Evolutionary conservation across 148 eudicot species (phyloP).

Genomic region (Vaccinium vitisidaea): DNA sequence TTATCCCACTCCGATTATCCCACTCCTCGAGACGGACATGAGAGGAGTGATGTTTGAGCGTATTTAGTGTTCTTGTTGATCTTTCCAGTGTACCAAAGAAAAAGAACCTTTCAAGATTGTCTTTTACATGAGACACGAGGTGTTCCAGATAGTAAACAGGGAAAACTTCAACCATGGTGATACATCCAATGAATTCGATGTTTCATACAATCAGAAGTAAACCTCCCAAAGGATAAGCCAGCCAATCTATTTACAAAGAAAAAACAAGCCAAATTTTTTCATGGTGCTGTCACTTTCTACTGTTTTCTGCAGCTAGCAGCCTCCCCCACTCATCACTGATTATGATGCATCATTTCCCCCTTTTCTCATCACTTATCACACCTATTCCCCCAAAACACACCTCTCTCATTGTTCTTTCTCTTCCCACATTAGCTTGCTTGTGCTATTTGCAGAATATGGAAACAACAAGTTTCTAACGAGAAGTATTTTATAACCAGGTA

Average conservation of each 20-base stretch:
- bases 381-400: neutral
- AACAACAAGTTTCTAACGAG: neutral
- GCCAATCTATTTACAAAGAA: neutral
- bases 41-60: too few relatives aligned
- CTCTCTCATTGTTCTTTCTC: neutral
- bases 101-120: too few relatives aligned
- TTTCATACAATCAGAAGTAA: neutral
- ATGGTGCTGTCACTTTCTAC: constrained; percentile 1
- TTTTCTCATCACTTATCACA: constrained; percentile 8
- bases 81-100: too few relatives aligned
- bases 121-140: too few relatives aligned
- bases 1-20: too few relatives aligned
- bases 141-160: neutral
- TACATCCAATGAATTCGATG: neutral
- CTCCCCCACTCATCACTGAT: neutral
- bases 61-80: too few relatives aligned
- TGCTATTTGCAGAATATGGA: neutral
- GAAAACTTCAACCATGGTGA: neutral
- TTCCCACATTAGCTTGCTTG: neutral
- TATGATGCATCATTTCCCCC: neutral
- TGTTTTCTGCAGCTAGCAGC: neutral
- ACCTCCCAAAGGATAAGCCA: neutral
- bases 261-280: neutral
- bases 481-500: too few relatives aligned
- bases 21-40: too few relatives aligned